Evolutionary conservation across 106 monocot genomes (phyloP).

Genomic region (Apostasia ramifera): DNA sequence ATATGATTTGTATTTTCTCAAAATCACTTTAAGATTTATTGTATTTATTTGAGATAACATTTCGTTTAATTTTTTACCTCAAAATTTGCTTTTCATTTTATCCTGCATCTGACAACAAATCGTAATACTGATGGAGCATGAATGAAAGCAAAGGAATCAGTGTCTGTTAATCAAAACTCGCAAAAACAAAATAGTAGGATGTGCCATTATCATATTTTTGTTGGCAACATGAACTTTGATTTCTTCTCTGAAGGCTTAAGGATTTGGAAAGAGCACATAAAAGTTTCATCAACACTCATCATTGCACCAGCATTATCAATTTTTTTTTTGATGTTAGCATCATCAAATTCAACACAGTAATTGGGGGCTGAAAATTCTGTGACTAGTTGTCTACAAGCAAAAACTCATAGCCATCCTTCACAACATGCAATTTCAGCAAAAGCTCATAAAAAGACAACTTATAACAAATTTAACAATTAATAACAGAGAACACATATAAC

Average conservation of each 20-base stretch:
- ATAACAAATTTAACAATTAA: background rate
- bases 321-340: no score
- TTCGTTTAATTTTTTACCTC: no score
- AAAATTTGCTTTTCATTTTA: no score
- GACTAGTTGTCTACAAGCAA: slow-evolving; percentile 49
- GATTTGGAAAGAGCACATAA: slow-evolving; percentile 33
- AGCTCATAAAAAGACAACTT: background rate
- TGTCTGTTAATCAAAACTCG: background rate
- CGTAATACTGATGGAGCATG: no score
- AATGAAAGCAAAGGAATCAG: background rate
- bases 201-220: slow-evolving; percentile 13
- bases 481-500: slow-evolving; percentile 6
- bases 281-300: slow-evolving; percentile 36
- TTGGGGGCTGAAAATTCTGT: slow-evolving; percentile 46
- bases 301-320: slow-evolving; percentile 33
- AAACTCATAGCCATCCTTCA: slow-evolving; percentile 59
- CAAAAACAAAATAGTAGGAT: background rate
- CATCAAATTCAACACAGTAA: slow-evolving; percentile 25
- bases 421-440: slow-evolving; percentile 22
- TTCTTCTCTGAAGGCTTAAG: slow-evolving; percentile 24
- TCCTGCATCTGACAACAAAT: no score
- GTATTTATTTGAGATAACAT: no score
- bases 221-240: slow-evolving; percentile 21
- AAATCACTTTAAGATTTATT: no score
- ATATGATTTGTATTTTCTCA: no score